Base-by-base conservation (phyloP, 2,329 filamentous ascomycete species). In the Fusarium compactum region DNA sequence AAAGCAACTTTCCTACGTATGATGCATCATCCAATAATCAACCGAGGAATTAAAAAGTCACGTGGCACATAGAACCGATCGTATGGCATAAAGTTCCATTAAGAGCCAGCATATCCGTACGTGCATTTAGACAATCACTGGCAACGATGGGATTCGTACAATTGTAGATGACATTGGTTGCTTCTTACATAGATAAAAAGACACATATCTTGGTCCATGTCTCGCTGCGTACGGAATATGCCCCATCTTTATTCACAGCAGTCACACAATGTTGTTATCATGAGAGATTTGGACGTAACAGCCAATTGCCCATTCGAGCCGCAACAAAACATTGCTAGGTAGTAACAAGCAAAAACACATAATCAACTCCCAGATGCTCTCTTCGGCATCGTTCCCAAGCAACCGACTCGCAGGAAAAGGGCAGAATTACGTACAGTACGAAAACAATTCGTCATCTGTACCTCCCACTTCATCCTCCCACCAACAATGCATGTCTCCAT, bases 331-430 rank as follows among this genome's bases (percentile, higher is more conserved):
- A 65, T 58, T 58, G 68, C 56, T 63, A 71, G 69, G 50, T 64
- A 74, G 51, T 62, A 69, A 73, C 61, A 69, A 63, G 32, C 18
- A 61, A 61, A 66, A 70, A 59, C 60, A 59, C 67, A 76, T 56
- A 67, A 65, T 72, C 74, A 76, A 75, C 74, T 76, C 71, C 74
- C 72, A 63, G 69, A 75, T 70, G 73, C 71, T 67, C 71, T 72
- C 60, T 72, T 68, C 63, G 41, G 72, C 74, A 76, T 76, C 74
- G 55, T 59, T 71, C 69, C 74, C 67, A 76, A 75, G 71, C 70
- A 74, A 65, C 60, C 60, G 59, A 67, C 69, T 74, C 69, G 70
- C 67, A 70, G 60, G 65, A 72, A 75, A 72, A 76, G 72, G 67
- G 71, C 51, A 74, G 69, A 62, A 68, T 69, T 71, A 73, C 70